These are phyloP conservation scores for Dittrichia graveolens DNA, from an alignment of 129 eudicot species.

Conservation along the genomic window DNA sequence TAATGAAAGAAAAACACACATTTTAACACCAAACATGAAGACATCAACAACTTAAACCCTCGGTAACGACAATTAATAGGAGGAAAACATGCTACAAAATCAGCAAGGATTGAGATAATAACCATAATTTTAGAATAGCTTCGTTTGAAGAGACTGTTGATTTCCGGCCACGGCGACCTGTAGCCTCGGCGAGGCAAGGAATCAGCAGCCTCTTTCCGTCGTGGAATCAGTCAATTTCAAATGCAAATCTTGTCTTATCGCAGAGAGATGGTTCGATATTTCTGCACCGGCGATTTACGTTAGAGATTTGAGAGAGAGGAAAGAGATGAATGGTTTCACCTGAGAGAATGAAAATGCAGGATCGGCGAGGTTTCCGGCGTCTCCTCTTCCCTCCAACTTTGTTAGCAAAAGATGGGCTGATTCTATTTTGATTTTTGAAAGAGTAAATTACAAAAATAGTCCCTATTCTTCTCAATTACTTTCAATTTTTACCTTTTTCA, in stretches of 20 bases:
- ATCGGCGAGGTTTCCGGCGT: conserved; percentile 18
- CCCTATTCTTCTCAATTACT: neutral
- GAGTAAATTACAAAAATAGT: conserved; percentile 2
- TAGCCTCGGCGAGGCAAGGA: conserved; percentile 10
- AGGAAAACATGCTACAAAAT: neutral
- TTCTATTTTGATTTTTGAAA: conserved; percentile 5
- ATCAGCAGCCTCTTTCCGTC: conserved; percentile 36
- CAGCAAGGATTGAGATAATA: conserved; percentile 12
- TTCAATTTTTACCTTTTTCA: neutral
- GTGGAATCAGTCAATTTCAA: conserved; percentile 24
- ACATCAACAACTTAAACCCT: conserved; percentile 4
- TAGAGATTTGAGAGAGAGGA: neutral
- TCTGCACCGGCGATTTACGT: conserved; percentile 22
- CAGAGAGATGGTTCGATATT: neutral
- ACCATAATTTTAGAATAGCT: conserved; percentile 4
- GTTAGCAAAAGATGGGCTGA: neutral
- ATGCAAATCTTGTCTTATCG: conserved; percentile 21
- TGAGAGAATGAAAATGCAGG: conserved; percentile 24
- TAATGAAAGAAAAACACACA: conserved; percentile 1
- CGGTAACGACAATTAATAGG: neutral
- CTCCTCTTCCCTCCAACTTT: conserved; percentile 27
- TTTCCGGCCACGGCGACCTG: conserved; percentile 25
- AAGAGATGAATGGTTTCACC: neutral
- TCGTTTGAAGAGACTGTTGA: conserved; percentile 25
- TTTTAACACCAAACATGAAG: neutral